phyloP scores from a whole-genome alignment of 2,329 filamentous ascomycete genomes.

The Aspergillus sclerotialis region DNA sequence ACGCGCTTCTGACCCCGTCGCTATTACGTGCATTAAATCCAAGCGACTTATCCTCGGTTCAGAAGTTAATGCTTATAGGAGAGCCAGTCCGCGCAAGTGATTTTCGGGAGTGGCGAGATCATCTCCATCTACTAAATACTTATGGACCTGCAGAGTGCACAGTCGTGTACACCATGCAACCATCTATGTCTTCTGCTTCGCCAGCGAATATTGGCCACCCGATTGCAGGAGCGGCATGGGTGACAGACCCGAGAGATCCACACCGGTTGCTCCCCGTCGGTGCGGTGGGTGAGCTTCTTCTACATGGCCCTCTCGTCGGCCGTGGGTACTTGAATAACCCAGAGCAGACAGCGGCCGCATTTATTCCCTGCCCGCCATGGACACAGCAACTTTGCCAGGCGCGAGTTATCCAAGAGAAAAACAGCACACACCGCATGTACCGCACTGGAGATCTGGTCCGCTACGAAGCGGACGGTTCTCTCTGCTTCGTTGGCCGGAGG shows the following conservation, averaged over 20 bases:
- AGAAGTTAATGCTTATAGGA: constrained; percentile 7
- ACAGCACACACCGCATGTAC: constrained; percentile 20
- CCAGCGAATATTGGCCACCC: not conserved
- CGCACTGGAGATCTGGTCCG: not conserved
- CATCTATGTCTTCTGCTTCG: not conserved
- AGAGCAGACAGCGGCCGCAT: constrained; percentile 61
- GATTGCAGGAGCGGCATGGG: too few species aligned
- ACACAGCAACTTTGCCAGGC: constrained; percentile 70
- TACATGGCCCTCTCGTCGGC: constrained; percentile 28
- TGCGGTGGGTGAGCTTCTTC: constrained; percentile 32
- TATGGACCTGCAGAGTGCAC: constrained; percentile 11
- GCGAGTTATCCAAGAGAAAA: too few species aligned
- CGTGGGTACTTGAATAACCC: constrained; percentile 65
- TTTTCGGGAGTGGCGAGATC: constrained; percentile 29
- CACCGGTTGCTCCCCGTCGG: too few species aligned
- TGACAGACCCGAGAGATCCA: too few species aligned
- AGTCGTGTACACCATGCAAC: not conserved
- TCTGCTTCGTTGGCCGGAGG: constrained; percentile 62
- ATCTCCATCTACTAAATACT: constrained; percentile 18
- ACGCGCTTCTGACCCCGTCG: constrained; percentile 9
- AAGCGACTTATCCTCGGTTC: constrained; percentile 6
- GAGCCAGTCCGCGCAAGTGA: too few species aligned
- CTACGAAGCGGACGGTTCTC: constrained; percentile 62
- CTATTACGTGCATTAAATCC: constrained; percentile 9
- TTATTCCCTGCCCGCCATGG: constrained; percentile 61